Base-by-base conservation (phyloP, 306 rosid species). In the Styphnolobium japonicum region DNA sequence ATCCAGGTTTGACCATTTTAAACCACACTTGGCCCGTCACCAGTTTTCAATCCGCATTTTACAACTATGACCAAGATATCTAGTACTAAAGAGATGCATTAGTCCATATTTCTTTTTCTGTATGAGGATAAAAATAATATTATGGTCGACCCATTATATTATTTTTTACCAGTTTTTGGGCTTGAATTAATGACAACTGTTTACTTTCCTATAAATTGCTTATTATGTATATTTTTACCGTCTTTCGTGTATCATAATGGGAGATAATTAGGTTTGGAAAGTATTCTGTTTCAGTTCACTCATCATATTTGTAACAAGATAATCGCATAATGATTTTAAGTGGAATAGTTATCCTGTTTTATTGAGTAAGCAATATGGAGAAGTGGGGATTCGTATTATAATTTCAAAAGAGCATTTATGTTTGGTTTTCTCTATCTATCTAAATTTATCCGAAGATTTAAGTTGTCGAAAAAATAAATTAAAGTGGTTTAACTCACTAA, bases 41-140 rank as follows among this genome's bases (percentile, higher is more conserved):
- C 31, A 4, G 58, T 49, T 82, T 55, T 68, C 71, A 46, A 68
- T 69, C 40, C 58, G 22, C 57, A 18, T 68, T 60, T 37, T 31
- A 10, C 43, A 52, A 33, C 34, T 31, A 31, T 4, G 51, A 62
- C 51, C 34, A 16, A 43, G 56, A 34, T 42, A 31, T 78, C 82
- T 86, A 86, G 75, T 36, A 43, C 87, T 85, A 75, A 66, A 53
- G 85, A 48, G 67, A 49, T 67, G 64, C 21, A 10, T 65, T 25
- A 4, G 46, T 61, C 58, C 49, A 56, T 21, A 31, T 71, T 33
- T 37, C 46, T 3, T 62, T 77, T 52, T 71, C n/a, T 51, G 70
- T 66, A 42, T 16, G 71, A 81, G 31, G 42, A 19, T 79, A 18
- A 42, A 46, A 66, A 65, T 71, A 46, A 52, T 58, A 49, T 56